Base-by-base conservation (phyloP, 768 basidiomycete genomes). In the Boletus subparvulus region DNA sequence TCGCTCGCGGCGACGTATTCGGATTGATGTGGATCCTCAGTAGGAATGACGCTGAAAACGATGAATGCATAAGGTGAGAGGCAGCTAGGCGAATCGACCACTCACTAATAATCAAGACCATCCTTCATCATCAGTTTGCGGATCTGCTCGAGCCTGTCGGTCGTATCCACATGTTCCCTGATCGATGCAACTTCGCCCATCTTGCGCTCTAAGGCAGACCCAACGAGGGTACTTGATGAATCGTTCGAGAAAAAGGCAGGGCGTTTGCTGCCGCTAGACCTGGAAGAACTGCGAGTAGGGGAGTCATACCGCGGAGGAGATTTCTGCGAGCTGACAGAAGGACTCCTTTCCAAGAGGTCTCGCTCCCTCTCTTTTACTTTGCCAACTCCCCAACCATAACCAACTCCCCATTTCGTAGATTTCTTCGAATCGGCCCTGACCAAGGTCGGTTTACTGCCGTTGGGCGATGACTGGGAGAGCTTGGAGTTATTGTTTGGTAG, bases 21-120 rank as follows among this genome's bases (percentile, higher is more conserved):
- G 0, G 90, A 91, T 50, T 83, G 82, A 67, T 94, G 92, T 6
- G 90, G 86, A 65, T 94, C 92, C 70, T 90, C 89, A 36, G 80
- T 84, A 3, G 90, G 90, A 46, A 93, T 70, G 60, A 92, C 70
- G 64, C 90, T 93, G 48, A n/a, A 61, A 37, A 52, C 41, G 42
- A 52, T 48, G 13, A 54, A n/a, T 35, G 54, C 41, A 44, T 43
- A 42, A 65, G 56, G 32, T 44, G 52, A 51, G 54, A 52, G 33
- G 9, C 30, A 33, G 37, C 17, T 37, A 33, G 52, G 55, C 41
- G 46, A 40, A 19, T 32, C 37, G 58, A 50, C 39, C 28, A 80
- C 87, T 71, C 65, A 91, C 89, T 91, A 92, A 64, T 85, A 90
- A 66, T 90, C 87, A 52, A 91, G 73, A 47, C 75, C 77, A 52